Evolutionary conservation across 768 basidiomycete genomes (phyloP).

Genomic region (Candolleomyces eurysporus): DNA sequence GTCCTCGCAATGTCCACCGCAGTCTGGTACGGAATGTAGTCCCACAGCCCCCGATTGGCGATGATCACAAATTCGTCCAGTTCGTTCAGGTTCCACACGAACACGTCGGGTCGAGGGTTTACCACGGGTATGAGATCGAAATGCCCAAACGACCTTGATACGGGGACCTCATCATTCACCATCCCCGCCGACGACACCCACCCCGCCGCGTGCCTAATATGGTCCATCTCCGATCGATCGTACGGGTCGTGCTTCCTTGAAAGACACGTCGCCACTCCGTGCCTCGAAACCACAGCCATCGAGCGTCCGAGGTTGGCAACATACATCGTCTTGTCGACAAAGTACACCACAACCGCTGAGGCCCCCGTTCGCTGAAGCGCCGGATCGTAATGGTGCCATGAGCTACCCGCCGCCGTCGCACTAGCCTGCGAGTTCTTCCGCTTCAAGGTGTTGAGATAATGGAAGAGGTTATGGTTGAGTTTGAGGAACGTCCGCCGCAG

Average conservation of each 20-base stretch:
- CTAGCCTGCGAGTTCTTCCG: constrained; percentile 79
- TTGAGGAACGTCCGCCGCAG: constrained; percentile 84
- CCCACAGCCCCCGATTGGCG: constrained; percentile 92
- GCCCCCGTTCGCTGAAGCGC: constrained; percentile 70
- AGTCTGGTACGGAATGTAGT: constrained; percentile 89
- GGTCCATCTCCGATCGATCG: constrained; percentile 74
- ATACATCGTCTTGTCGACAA: constrained; percentile 75
- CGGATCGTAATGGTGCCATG: constrained; percentile 29
- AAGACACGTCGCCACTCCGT: constrained; percentile 70
- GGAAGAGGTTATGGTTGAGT: constrained; percentile 80
- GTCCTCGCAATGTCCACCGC: constrained; percentile 94
- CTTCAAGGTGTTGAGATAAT: constrained; percentile 49
- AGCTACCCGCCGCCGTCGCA: constrained; percentile 30
- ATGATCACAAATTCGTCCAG: constrained; percentile 96
- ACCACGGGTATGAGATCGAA: constrained; percentile 87
- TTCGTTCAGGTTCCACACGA: constrained; percentile 65
- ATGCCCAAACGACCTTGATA: constrained; percentile 93
- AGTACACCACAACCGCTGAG: constrained; percentile 84
- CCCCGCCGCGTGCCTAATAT: constrained; percentile 91
- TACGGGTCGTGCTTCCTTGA: constrained; percentile 88
- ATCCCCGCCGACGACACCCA: constrained; percentile 91
- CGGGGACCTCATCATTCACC: constrained; percentile 88
- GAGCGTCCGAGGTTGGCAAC: constrained; percentile 90
- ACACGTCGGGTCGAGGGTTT: constrained; percentile 84
- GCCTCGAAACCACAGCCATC: constrained; percentile 79